Evolutionary conservation across 106 monocot genomes (phyloP), one percentile per base, ranked within the genome.

Genomic region (Vanilla planifolia): DNA sequence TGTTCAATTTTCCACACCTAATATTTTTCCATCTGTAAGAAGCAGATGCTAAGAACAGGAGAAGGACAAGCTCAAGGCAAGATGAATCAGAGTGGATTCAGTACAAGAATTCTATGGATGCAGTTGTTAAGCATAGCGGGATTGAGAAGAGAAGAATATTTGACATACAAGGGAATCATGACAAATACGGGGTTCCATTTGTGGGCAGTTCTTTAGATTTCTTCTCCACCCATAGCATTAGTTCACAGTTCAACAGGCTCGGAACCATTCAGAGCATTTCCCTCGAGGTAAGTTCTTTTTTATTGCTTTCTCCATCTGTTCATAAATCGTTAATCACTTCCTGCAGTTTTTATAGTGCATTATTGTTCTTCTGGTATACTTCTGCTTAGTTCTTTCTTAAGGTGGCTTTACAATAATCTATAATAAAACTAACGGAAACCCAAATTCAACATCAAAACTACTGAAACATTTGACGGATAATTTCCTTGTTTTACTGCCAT

Each of bases 111-210:
- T 32, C 76, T 33, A 56, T 93, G 45, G 79, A 82, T 70, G 48
- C 53, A 56, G 36, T 93, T 67, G 57, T 82, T 28, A 59, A 11
- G 20, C 44, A 61, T 61, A 67, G 82, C 73, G 74, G 68, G 33
- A 77, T 89, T 28, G 79, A 77, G 11, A 79, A 64, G 69, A 65
- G 65, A 48, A 85, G 76, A 85, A 66, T 93, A 65, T 71, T 93
- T 70, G 93, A 93, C 58, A 85, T 82, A 53, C 85, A 85, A 68
- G 93, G 88, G 34, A 93, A 93, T 65, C 93, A 93, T 72, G 89
- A 93, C 55, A 93, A 85, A 70, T 93, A 89, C 77, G 93, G 93
- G 57, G 85, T 93, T 77, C 89, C 93, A 57, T 73, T 55, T 73
- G 82, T 72, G 46, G 69, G 79, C 15, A 44, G 69, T 27, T 66